A percentile compares a stretch with the other conserved stretches of the same genome.
Conservation (phyloP, 805 yeast genomes). For the Starmerella stellata region DNA sequence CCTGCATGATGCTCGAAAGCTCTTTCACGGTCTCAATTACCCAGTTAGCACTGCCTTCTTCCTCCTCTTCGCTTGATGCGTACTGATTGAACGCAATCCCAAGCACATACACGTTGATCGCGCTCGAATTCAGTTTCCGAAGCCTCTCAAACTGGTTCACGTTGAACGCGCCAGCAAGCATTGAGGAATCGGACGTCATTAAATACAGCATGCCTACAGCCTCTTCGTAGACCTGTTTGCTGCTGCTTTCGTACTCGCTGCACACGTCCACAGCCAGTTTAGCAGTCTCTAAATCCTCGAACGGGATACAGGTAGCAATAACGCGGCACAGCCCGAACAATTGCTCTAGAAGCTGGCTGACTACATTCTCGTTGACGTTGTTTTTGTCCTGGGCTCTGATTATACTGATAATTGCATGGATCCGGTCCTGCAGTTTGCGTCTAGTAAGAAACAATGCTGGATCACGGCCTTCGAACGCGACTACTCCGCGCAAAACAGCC, state of each 20-base stretch:
- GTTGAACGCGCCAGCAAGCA: neutral
- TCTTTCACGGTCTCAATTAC: slow-evolving; percentile 5
- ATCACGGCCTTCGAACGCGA: slow-evolving; percentile 77
- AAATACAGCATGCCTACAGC: slow-evolving; percentile 20
- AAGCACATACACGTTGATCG: neutral
- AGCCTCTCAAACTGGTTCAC: neutral
- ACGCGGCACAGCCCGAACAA: neutral
- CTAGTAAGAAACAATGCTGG: slow-evolving; percentile 61
- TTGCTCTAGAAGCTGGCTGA: neutral
- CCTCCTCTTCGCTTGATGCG: neutral
- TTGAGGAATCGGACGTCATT: neutral
- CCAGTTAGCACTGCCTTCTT: neutral
- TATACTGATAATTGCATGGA: too few species aligned
- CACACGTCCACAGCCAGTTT: neutral
- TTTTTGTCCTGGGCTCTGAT: too few species aligned
- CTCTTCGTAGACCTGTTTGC: slow-evolving; percentile 7
- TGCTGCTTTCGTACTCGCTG: neutral
- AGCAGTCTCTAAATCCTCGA: neutral
- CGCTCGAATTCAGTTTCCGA: neutral
- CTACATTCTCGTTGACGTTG: too few species aligned
- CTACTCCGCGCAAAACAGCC: slow-evolving; percentile 64
- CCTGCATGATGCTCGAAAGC: slow-evolving; percentile 8
- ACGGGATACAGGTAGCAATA: neutral
- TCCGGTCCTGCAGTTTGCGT: slow-evolving; percentile 28
- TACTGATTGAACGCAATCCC: neutral